Percentiles rank a stretch among this genome's conserved stretches.
Conservation (phyloP, 139 green algal genomes). For the Chloropicon primus region DNA sequence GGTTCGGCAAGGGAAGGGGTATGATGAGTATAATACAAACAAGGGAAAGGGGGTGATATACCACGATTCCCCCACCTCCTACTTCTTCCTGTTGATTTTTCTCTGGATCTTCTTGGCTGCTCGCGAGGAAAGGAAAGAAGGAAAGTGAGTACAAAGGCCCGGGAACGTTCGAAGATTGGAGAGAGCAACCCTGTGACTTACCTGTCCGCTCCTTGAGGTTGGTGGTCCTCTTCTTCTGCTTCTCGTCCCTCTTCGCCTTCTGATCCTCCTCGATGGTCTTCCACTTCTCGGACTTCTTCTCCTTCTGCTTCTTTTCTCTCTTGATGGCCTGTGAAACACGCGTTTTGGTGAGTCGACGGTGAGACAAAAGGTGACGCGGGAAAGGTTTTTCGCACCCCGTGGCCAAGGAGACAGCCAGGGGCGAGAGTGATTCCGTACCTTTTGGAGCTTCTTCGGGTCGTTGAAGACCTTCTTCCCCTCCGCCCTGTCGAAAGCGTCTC, state of each 20-base stretch:
- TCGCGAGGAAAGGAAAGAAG: neutral
- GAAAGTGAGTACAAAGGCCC: neutral
- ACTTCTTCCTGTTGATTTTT: neutral
- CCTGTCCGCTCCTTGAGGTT: neutral
- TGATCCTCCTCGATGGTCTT: neutral
- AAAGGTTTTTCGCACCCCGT: too few relatives aligned
- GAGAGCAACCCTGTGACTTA: neutral
- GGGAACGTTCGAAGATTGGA: neutral
- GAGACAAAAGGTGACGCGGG: too few relatives aligned
- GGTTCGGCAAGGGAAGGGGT: neutral
- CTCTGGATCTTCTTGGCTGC: neutral
- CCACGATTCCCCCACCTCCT: too few relatives aligned
- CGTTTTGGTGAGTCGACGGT: too few relatives aligned
- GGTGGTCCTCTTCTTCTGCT: neutral
- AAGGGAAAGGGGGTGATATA: too few relatives aligned
- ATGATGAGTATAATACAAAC: too few relatives aligned
- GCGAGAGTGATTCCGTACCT: neutral
- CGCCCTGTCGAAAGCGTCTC: neutral
- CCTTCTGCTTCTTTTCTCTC: neutral
- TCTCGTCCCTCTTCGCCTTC: neutral
- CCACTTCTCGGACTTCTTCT: neutral
- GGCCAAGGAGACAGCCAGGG: too few relatives aligned
- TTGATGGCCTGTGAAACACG: neutral
- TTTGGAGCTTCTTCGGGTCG: neutral
- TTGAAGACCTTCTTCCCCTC: neutral